phyloP scores from a whole-genome alignment of 148 eudicot species.

The Beta vulgaris region DNA sequence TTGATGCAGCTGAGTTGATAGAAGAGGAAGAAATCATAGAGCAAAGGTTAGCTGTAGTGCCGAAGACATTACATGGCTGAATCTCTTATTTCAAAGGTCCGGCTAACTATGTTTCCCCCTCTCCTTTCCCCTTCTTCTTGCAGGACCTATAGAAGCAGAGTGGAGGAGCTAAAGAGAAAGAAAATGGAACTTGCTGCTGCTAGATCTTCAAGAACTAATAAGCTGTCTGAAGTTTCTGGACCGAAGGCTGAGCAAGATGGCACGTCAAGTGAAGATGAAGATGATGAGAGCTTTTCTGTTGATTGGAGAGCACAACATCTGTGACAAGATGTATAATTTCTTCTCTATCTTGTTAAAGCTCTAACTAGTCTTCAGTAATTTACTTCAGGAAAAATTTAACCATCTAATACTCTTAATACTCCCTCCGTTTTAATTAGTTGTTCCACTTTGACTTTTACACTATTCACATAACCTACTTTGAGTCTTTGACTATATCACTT shows the following conservation, averaged over 20 bases:
- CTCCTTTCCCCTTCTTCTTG: not conserved
- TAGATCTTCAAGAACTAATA: constrained; percentile 39
- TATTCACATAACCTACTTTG: too few relatives aligned
- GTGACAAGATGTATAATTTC: constrained; percentile 20
- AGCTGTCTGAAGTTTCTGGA: constrained; percentile 27
- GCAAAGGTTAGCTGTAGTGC: constrained; percentile 54
- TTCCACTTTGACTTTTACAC: too few relatives aligned
- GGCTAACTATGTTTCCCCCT: not conserved
- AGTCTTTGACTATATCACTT: too few relatives aligned
- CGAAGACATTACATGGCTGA: not conserved
- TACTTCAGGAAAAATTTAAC: too few relatives aligned
- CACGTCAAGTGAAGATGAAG: constrained; percentile 65
- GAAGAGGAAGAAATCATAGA: constrained; percentile 86
- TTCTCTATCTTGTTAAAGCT: not conserved
- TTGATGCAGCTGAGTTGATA: constrained; percentile 89
- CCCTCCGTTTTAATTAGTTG: too few relatives aligned
- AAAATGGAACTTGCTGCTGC: constrained; percentile 65
- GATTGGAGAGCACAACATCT: constrained; percentile 94
- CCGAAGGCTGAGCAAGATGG: constrained; percentile 52
- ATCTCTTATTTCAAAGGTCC: not conserved
- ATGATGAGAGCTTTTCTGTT: constrained; percentile 50
- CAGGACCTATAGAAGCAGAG: constrained; percentile 62
- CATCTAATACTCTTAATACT: too few relatives aligned
- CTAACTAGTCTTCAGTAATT: not conserved
- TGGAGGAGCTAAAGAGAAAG: constrained; percentile 72